Conservation (phyloP, 495 filamentous ascomycete genomes). For the Lophium mytilinum region DNA sequence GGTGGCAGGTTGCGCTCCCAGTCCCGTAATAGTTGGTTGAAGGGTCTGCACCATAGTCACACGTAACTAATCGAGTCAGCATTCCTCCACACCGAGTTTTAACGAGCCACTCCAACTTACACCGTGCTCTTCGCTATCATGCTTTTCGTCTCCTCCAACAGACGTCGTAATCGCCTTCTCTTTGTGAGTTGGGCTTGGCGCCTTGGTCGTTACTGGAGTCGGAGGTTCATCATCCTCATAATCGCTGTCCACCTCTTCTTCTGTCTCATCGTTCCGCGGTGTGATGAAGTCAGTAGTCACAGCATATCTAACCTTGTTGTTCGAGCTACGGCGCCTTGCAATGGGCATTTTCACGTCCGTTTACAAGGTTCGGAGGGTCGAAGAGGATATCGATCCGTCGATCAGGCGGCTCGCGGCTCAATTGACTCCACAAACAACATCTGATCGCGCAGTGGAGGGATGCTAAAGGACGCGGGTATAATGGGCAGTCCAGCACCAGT, state of each 20-base stretch:
- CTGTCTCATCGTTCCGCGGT: too few species aligned
- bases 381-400: constrained; percentile 1
- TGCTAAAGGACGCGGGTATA: constrained; percentile 2
- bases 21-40: too few species aligned
- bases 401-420: constrained; percentile 21
- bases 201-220: too few species aligned
- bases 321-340: constrained; percentile 8
- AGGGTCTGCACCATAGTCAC: too few species aligned
- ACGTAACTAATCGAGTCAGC: too few species aligned
- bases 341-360: constrained; percentile 12
- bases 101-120: too few species aligned
- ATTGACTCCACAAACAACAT: constrained; percentile 19
- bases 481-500: constrained; percentile 19
- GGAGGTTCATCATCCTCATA: neutral
- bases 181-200: too few species aligned
- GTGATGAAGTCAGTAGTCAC: neutral
- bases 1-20: neutral
- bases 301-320: constrained; percentile 17
- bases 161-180: too few species aligned
- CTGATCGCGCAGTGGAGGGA: constrained; percentile 13
- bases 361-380: constrained; percentile 4
- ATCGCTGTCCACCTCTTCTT: neutral
- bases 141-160: too few species aligned
- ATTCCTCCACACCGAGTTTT: too few species aligned
- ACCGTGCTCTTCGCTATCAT: too few species aligned